A percentile compares a stretch with the other conserved stretches of the same genome.
phyloP scores from a whole-genome alignment of 805 yeast species.

The Grigorovia yakushimaensis region DNA sequence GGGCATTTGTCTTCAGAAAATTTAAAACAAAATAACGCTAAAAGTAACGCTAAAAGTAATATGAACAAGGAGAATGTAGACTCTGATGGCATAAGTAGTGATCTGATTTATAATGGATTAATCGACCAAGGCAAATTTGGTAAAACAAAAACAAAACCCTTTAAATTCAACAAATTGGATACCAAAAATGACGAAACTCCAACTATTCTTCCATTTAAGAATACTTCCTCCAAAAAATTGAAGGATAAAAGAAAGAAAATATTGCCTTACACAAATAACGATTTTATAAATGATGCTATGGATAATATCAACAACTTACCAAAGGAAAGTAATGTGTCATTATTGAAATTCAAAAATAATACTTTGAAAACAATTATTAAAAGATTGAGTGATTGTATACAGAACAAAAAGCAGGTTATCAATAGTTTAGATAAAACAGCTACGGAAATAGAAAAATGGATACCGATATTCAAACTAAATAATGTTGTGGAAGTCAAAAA shows the following conservation, averaged over 20 bases:
- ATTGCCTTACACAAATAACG: background rate
- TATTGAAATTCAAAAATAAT: background rate
- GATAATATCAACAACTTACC: background rate
- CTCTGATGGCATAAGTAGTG: background rate
- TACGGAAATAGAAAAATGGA: background rate
- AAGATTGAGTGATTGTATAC: background rate
- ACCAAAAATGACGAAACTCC: background rate
- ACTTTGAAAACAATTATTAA: background rate
- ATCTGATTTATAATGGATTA: background rate
- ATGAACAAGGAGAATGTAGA: background rate
- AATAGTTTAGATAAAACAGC: background rate
- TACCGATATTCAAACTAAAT: background rate
- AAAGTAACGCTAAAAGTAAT: no score
- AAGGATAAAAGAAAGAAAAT: background rate
- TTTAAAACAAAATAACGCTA: no score
- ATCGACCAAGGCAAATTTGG: background rate
- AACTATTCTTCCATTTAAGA: background rate
- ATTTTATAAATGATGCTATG: background rate
- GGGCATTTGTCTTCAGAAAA: no score
- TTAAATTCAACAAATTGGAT: background rate
- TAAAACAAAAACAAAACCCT: background rate
- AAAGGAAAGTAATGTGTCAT: background rate
- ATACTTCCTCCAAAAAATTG: background rate
- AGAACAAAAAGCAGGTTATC: background rate
- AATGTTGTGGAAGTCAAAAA: background rate